phyloP scores from a whole-genome alignment of 352 stramenopile species.

The Phytophthora nicotianae region DNA sequence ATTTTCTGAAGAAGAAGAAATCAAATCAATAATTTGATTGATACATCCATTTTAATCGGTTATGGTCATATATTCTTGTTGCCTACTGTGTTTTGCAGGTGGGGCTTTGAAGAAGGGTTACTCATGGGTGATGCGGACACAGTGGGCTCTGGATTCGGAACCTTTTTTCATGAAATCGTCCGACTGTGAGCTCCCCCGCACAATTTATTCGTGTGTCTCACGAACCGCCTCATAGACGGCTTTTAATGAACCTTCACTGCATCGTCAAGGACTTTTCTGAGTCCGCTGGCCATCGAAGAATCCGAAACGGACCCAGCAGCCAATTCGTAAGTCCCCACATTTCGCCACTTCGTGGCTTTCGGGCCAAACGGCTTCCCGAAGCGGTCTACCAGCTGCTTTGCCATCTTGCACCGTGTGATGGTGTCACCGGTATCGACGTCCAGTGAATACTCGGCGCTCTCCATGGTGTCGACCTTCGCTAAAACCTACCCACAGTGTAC shows the following conservation, averaged over 20 bases:
- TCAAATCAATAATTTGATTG: neutral
- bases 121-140: neutral
- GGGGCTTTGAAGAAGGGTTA: too few relatives aligned
- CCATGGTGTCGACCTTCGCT: too few relatives aligned
- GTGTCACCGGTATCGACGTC: constrained; percentile 7
- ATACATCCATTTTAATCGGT: neutral
- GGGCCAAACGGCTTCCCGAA: neutral
- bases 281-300: neutral
- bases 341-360: neutral
- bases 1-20: neutral
- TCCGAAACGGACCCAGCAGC: neutral
- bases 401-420: neutral
- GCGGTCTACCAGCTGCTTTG: constrained; percentile 1
- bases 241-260: constrained; percentile 1
- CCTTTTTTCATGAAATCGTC: neutral
- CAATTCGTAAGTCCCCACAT: constrained; percentile 3
- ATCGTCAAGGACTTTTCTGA: constrained; percentile 1
- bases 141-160: neutral
- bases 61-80: neutral
- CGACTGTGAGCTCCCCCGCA: neutral
- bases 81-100: neutral
- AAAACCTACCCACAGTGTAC: too few relatives aligned
- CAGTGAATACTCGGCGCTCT: too few relatives aligned
- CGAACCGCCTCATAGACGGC: neutral
- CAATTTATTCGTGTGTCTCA: constrained; percentile 1